Conservation (phyloP, 495 filamentous ascomycete species). For the Hyaloscypha hepaticicola region DNA sequence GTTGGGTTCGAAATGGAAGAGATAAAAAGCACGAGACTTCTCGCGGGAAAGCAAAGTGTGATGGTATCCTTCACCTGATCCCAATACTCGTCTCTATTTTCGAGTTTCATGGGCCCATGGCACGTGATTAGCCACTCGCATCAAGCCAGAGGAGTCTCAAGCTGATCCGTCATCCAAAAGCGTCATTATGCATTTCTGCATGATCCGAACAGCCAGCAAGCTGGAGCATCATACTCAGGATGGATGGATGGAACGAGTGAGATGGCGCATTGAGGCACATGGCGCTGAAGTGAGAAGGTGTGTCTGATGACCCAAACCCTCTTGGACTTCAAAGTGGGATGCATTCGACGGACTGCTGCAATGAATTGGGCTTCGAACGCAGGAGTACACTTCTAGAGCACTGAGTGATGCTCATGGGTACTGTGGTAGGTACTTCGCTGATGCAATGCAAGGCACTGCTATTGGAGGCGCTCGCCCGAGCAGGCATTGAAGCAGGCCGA, state of each 20-base stretch:
- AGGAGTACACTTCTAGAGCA: neutral
- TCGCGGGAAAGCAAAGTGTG: too few relatives aligned
- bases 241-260: neutral
- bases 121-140: neutral
- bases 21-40: too few relatives aligned
- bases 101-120: too few relatives aligned
- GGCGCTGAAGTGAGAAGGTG: constrained; percentile 2
- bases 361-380: neutral
- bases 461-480: neutral
- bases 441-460: neutral
- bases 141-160: neutral
- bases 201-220: constrained; percentile 3
- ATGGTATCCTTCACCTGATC: too few relatives aligned
- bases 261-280: neutral
- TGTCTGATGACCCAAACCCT: constrained; percentile 19
- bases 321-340: neutral
- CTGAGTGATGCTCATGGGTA: neutral
- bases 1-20: too few relatives aligned
- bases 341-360: constrained; percentile 1
- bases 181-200: constrained; percentile 20
- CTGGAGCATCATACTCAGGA: constrained; percentile 1
- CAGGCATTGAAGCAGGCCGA: neutral
- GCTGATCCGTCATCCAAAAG: neutral
- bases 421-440: neutral
- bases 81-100: too few relatives aligned